Evolutionary conservation across 148 eudicot species (phyloP).

Genomic region (Arbutus unedo): DNA sequence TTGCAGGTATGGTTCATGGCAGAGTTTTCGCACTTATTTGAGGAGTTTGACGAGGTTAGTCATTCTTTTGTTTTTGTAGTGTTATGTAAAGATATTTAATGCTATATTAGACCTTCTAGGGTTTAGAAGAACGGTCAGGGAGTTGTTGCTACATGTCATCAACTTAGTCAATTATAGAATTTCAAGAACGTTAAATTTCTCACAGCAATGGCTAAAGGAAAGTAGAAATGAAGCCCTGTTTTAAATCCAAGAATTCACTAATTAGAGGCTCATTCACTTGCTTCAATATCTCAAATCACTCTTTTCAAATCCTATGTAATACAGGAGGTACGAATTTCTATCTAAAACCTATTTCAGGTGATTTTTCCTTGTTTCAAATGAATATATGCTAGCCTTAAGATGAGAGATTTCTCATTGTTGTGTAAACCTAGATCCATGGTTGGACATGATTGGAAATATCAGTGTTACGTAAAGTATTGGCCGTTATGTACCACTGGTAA

Average conservation of each 20-base stretch:
- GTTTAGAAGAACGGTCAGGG: not conserved
- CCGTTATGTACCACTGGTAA: too few relatives aligned
- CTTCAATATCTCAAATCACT: not conserved
- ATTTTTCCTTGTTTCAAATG: not conserved
- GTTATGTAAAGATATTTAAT: not conserved
- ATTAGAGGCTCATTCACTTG: not conserved
- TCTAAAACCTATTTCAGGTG: not conserved
- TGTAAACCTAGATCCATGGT: too few relatives aligned
- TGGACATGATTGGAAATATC: too few relatives aligned
- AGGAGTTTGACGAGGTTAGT: constrained; percentile 67
- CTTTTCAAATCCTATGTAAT: not conserved
- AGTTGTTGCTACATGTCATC: not conserved
- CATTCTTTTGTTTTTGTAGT: not conserved
- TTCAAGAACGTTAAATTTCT: not conserved
- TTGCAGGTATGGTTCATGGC: constrained; percentile 96
- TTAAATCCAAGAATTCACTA: not conserved
- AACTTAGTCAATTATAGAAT: not conserved
- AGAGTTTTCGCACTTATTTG: constrained; percentile 68
- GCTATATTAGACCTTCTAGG: not conserved
- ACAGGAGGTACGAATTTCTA: not conserved
- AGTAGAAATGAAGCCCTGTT: not conserved
- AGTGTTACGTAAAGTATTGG: too few relatives aligned
- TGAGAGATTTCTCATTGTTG: too few relatives aligned
- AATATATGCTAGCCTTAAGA: too few relatives aligned
- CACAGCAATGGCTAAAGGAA: not conserved